Evolutionary conservation across 495 filamentous ascomycete genomes (phyloP), one percentile per base, ranked within the genome.

Genomic region (Penicillium mononematosum): DNA sequence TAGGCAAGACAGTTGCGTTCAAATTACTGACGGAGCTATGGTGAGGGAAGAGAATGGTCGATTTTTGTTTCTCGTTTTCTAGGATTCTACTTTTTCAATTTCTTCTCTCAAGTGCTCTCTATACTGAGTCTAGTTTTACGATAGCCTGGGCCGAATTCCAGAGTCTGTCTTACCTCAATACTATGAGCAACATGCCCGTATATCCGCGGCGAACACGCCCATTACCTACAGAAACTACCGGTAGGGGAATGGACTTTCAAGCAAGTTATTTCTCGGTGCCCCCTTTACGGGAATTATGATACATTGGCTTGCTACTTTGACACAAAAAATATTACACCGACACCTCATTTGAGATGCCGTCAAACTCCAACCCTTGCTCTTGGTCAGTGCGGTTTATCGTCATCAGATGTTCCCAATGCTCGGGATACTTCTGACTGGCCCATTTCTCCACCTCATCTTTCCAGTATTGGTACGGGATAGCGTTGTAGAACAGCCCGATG

Each of bases 401-500:
- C 34, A 64, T 63, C 50, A 96, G 65, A 49, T 84, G 78, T 17
- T 64, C 67, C 91, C 92, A 96, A 5, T 79, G 70, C 31, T 79
- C 76, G 0, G 88, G 87, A 66, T 91, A 89, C 32, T 79, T 76
- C 12, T 79, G 69, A 55, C 76, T 78, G 8, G 85, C 84, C 90
- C 90, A 96, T 29, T 79, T 71, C 65, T 89, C 84, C 42, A 96
- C 83, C 41, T 83, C 67, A n/a, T 80, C 71, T 64, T 91, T 88
- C 64, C 78, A 78, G 38, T 79, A 76, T 31, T 79, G 63, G 19
- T 80, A 79, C 0, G 80, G 83, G 5, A 87, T 78, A 1, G 83
- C 86, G 61, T 92, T 93, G 65, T 87, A 92, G 53, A 92, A 79
- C 11, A 85, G 77, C 16, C 84, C 88, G 45, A 93, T 72, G 29